Percentiles rank a stretch among this genome's conserved stretches.
Conservation (phyloP, 805 yeast species). For the Candida peoriensis region DNA sequence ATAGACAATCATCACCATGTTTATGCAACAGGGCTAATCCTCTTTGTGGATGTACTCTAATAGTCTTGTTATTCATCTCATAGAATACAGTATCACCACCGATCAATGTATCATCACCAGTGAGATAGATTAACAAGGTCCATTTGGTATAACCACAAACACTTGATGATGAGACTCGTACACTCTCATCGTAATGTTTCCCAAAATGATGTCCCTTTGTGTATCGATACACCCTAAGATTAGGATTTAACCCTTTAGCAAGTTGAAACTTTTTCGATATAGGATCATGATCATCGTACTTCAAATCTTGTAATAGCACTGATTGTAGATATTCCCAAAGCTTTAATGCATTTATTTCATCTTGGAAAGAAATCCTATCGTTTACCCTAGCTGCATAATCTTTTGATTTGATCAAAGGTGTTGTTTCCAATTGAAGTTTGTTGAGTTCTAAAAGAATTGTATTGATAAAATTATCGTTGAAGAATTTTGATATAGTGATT, state of each 20-base stretch:
- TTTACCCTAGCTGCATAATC: conserved; percentile 55
- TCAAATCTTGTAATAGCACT: conserved; percentile 26
- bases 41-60: conserved; percentile 40
- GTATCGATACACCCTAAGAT: conserved; percentile 52
- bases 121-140: conserved; percentile 54
- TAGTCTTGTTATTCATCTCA: conserved; percentile 22
- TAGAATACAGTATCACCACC: conserved; percentile 62
- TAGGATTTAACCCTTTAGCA: conserved; percentile 50
- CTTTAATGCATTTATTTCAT: conserved; percentile 30
- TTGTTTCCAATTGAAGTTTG: conserved; percentile 33
- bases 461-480: conserved; percentile 7
- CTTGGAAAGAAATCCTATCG: conserved; percentile 42
- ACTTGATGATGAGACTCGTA: conserved; percentile 28
- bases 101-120: conserved; percentile 48
- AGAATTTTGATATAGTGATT: conserved; percentile 17
- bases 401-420: conserved; percentile 43
- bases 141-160: conserved; percentile 43
- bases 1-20: conserved; percentile 60
- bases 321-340: conserved; percentile 40
- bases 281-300: too few species aligned
- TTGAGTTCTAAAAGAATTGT: conserved; percentile 7
- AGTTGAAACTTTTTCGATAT: conserved; percentile 29
- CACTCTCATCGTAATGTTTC: conserved; percentile 58
- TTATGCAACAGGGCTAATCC: conserved; percentile 60
- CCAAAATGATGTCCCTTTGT: conserved; percentile 53